phyloP scores from a whole-genome alignment of 805 yeast species.

The Saccharomycopsis babjevae region DNA sequence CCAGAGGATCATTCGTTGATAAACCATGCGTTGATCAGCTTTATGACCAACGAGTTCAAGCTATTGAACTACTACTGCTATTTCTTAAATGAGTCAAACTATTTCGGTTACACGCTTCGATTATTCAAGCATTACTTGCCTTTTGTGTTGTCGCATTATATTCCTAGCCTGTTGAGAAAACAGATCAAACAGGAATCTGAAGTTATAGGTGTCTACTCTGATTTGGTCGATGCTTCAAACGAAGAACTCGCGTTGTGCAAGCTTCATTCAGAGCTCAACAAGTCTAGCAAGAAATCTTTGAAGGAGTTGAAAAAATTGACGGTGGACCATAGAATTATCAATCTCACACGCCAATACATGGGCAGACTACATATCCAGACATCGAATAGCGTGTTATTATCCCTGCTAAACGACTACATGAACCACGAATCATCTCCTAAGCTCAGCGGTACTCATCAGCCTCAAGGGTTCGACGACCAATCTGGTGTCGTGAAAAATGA shows the following conservation, averaged over 20 bases:
- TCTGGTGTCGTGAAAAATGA: not conserved
- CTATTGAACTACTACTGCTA: constrained; percentile 8
- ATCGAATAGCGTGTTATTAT: not conserved
- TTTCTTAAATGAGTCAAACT: constrained; percentile 46
- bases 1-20: constrained; percentile 1
- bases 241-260: not conserved
- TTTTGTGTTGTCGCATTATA: constrained; percentile 67
- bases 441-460: not conserved
- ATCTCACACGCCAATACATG: not conserved
- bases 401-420: not conserved
- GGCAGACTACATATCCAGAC: not conserved
- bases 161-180: constrained; percentile 33
- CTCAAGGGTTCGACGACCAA: not conserved
- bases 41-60: constrained; percentile 6
- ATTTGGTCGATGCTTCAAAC: not conserved
- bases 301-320: not conserved
- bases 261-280: not conserved
- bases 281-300: not conserved
- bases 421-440: not conserved
- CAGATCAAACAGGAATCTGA: not conserved
- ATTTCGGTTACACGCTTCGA: constrained; percentile 49
- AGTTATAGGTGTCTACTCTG: constrained; percentile 1
- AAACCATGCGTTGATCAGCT: constrained; percentile 3
- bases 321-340: not conserved
- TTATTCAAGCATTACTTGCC: constrained; percentile 44